These are phyloP conservation scores for Apophysomyces sp. DNA, from an alignment of 371 early-diverging fungal genomes.

Conservation along the genomic window DNA sequence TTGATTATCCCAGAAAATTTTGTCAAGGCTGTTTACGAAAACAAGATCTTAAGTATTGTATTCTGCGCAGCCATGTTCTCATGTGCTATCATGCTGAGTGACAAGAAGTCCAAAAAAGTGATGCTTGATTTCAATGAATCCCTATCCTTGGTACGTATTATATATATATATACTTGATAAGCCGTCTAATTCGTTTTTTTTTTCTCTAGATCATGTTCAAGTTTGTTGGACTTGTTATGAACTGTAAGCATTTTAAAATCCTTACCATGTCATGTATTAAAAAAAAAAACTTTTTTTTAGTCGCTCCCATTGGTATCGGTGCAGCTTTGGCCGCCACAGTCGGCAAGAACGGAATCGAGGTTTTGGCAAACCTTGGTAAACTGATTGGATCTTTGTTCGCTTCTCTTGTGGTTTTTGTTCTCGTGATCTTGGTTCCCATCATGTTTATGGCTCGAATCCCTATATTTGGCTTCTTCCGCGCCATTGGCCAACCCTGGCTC, in stretches of 20 bases:
- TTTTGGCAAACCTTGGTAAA: conserved; percentile 65
- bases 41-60: conserved; percentile 65
- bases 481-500: conserved; percentile 65
- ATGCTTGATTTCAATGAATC: conserved; percentile 62
- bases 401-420: conserved; percentile 56
- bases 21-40: conserved; percentile 50
- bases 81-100: conserved; percentile 58
- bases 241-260: conserved; percentile 31
- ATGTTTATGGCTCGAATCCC: conserved; percentile 59
- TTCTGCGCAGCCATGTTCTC: conserved; percentile 73
- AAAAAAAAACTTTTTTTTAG: conserved; percentile 2
- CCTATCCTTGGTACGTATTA: conserved; percentile 39
- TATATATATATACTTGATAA: background rate
- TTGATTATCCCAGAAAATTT: conserved; percentile 60
- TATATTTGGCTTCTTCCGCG: conserved; percentile 51
- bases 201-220: conserved; percentile 65
- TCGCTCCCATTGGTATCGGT: conserved; percentile 77
- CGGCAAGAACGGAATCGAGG: conserved; percentile 64
- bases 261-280: background rate
- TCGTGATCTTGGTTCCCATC: conserved; percentile 69
- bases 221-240: conserved; percentile 67
- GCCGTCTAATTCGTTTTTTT: background rate
- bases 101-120: conserved; percentile 48
- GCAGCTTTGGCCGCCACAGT: conserved; percentile 69
- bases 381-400: conserved; percentile 71